Conservation (phyloP, 768 basidiomycete species). For the Dendrothele bispora region DNA sequence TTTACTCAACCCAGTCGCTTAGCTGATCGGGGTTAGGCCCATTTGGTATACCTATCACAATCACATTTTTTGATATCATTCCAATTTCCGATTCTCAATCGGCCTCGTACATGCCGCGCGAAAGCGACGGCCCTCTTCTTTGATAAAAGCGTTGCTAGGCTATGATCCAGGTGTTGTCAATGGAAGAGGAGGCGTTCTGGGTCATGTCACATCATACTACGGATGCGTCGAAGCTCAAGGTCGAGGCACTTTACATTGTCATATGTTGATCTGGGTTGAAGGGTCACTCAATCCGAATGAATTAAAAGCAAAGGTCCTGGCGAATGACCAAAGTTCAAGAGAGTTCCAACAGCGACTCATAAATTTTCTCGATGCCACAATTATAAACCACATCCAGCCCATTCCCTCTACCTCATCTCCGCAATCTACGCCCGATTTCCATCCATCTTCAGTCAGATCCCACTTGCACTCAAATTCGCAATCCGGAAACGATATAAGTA, state of each 20-base stretch:
- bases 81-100: too few relatives aligned
- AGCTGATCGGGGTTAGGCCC: too few relatives aligned
- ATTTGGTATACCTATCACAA: too few relatives aligned
- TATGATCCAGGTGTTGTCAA: conserved; percentile 13
- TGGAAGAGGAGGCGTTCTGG: conserved; percentile 29
- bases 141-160: conserved; percentile 20
- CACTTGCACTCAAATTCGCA: background rate
- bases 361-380: conserved; percentile 9
- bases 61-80: too few relatives aligned
- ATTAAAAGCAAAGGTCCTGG: background rate
- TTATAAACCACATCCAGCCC: conserved; percentile 4
- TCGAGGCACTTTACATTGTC: background rate
- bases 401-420: background rate
- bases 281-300: background rate
- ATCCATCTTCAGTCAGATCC: background rate
- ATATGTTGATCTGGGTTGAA: conserved; percentile 6
- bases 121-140: too few relatives aligned
- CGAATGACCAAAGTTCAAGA: background rate
- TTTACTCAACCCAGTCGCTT: too few relatives aligned
- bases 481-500: background rate
- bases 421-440: background rate
- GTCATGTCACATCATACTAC: conserved; percentile 12
- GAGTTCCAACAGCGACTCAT: conserved; percentile 7
- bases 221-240: conserved; percentile 4
- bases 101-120: too few relatives aligned